Conservation (phyloP, 331 rosid species). For the Acacia pycnantha region DNA sequence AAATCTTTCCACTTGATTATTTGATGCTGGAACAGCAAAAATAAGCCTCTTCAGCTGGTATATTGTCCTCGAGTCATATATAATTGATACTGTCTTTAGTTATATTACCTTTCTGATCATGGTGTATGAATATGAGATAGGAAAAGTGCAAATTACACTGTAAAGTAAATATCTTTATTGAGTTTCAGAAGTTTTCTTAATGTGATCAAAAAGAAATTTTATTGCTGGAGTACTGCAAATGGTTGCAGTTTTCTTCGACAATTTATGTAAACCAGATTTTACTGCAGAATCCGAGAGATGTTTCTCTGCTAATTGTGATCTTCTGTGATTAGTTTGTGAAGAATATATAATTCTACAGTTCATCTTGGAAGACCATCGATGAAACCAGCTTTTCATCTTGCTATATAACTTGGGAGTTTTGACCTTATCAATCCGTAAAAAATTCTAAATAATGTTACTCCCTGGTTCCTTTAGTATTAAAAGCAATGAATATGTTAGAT, state of each 20-base stretch:
- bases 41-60: slow-evolving; percentile 6
- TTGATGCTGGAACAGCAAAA: slow-evolving; percentile 26
- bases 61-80: neutral
- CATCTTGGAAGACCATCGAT: neutral
- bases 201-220: slow-evolving; percentile 14
- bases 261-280: neutral
- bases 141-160: slow-evolving; percentile 15
- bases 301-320: neutral
- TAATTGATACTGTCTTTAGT: slow-evolving; percentile 2
- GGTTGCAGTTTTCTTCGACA: slow-evolving; percentile 7
- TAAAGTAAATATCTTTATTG: slow-evolving; percentile 15
- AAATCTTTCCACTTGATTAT: slow-evolving; percentile 12
- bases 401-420: neutral
- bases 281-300: neutral
- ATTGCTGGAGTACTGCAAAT: neutral
- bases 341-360: neutral
- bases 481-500: too few relatives aligned
- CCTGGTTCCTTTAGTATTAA: too few relatives aligned
- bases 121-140: slow-evolving; percentile 17
- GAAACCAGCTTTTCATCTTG: neutral
- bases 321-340: neutral
- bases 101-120: slow-evolving; percentile 4
- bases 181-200: slow-evolving; percentile 4
- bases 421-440: neutral
- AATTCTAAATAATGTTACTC: neutral